Percentiles rank a stretch among this genome's conserved stretches.
Conservation (phyloP, 495 filamentous ascomycete genomes). For the Margaritispora aquatica region DNA sequence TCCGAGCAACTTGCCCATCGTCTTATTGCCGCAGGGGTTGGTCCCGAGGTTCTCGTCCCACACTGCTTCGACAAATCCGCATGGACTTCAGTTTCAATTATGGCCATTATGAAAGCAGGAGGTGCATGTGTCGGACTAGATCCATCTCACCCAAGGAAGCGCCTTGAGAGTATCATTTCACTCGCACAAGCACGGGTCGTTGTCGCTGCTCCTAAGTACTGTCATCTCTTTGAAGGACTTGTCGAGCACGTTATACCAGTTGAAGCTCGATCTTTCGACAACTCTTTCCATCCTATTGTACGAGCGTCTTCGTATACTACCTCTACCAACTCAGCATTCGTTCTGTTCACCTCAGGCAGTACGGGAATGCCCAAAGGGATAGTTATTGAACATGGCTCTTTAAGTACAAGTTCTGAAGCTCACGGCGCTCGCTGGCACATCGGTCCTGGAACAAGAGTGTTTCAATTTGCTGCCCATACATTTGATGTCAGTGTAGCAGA, state of each 20-base stretch:
- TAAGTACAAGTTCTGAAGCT: slow-evolving; percentile 32
- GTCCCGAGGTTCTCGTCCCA: slow-evolving; percentile 6
- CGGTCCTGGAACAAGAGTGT: slow-evolving; percentile 41
- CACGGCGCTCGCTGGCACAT: slow-evolving; percentile 46
- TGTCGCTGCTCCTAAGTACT: slow-evolving; percentile 39
- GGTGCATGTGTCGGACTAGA: slow-evolving; percentile 55
- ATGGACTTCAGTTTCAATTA: slow-evolving; percentile 33
- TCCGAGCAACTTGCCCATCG: background rate
- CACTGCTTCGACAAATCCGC: slow-evolving; percentile 39
- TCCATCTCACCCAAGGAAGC: slow-evolving; percentile 45
- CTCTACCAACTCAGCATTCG: slow-evolving; percentile 35
- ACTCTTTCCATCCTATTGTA: too few species aligned
- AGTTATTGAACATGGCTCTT: slow-evolving; percentile 35
- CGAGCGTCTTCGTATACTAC: background rate
- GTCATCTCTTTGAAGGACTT: slow-evolving; percentile 8
- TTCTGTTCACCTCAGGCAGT: slow-evolving; percentile 56
- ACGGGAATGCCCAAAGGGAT: slow-evolving; percentile 49
- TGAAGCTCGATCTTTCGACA: too few species aligned
- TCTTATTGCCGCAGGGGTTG: slow-evolving; percentile 8
- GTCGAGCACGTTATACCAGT: background rate
- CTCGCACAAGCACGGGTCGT: slow-evolving; percentile 41
- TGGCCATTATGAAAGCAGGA: slow-evolving; percentile 35
- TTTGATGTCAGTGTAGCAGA: slow-evolving; percentile 64
- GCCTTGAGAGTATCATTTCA: slow-evolving; percentile 47
- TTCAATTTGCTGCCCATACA: slow-evolving; percentile 65